Percentiles rank a stretch among this genome's conserved stretches.
These are phyloP conservation scores for Colletotrichum camelliae DNA, from an alignment of 2,329 filamentous ascomycete genomes.

Conservation along the genomic window DNA sequence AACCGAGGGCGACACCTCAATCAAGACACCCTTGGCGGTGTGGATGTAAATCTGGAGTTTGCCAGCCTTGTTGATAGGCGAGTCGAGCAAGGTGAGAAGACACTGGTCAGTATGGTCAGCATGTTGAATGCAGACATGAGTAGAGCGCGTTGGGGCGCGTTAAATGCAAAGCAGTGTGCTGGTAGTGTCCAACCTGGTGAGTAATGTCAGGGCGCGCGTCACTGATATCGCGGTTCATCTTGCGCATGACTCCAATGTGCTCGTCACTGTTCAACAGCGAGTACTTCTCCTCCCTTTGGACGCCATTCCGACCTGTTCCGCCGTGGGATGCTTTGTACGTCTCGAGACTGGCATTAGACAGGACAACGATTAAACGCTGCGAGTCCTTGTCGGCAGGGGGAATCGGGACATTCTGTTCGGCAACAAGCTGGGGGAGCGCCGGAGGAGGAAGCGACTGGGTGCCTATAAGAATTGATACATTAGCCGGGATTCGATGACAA, in stretches of 20 bases:
- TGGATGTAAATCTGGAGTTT: slow-evolving; percentile 98
- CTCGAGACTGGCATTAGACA: slow-evolving; percentile 96
- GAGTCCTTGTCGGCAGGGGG: slow-evolving; percentile 86
- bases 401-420: slow-evolving; percentile 90
- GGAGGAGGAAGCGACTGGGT: slow-evolving; percentile 96
- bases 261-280: slow-evolving; percentile 98
- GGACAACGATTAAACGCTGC: slow-evolving; percentile 89
- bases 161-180: slow-evolving; percentile 16
- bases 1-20: slow-evolving; percentile 97
- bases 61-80: slow-evolving; percentile 97
- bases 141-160: slow-evolving; percentile 29
- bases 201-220: slow-evolving; percentile 98
- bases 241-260: slow-evolving; percentile 98
- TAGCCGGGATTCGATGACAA: background rate
- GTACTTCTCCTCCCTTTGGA: slow-evolving; percentile 89
- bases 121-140: slow-evolving; percentile 48
- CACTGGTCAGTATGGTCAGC: slow-evolving; percentile 68
- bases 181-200: slow-evolving; percentile 77
- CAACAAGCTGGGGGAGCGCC: slow-evolving; percentile 86
- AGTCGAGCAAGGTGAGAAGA: slow-evolving; percentile 94
- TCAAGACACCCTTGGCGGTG: slow-evolving; percentile 95
- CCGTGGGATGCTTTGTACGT: slow-evolving; percentile 92
- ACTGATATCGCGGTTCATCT: slow-evolving; percentile 99
- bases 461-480: slow-evolving; percentile 53
- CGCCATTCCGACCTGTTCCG: slow-evolving; percentile 66